A percentile compares a stretch with the other conserved stretches of the same genome.
phyloP scores from a whole-genome alignment of 257 asterid genomes.

The Salvia miltiorrhiza region DNA sequence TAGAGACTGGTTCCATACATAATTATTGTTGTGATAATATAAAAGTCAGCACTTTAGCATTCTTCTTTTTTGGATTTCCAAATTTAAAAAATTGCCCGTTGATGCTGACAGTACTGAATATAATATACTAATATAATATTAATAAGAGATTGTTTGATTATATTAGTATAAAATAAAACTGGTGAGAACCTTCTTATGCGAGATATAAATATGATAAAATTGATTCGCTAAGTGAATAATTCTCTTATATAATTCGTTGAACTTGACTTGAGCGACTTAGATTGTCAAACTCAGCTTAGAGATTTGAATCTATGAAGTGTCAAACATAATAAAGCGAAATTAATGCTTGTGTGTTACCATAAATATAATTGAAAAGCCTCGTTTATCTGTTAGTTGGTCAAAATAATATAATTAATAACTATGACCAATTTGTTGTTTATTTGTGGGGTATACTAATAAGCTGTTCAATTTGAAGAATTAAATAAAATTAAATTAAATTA shows the following conservation, averaged over 20 bases:
- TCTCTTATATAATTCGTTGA: background rate
- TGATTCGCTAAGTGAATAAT: background rate
- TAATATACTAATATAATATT: background rate
- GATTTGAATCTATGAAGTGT: background rate
- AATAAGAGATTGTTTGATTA: background rate
- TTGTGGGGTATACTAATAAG: background rate
- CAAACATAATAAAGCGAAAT: background rate
- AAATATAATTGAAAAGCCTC: background rate
- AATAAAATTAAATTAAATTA: no score
- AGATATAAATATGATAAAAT: background rate
- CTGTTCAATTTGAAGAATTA: no score
- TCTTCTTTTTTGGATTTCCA: background rate
- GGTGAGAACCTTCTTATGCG: background rate
- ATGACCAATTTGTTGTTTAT: background rate
- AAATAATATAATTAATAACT: background rate
- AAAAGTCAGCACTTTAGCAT: background rate
- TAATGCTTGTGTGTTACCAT: slow-evolving; percentile 12
- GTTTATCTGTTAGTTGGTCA: background rate
- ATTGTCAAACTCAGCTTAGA: background rate
- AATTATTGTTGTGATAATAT: background rate
- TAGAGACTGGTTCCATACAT: no score
- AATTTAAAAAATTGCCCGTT: background rate
- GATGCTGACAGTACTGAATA: slow-evolving; percentile 7
- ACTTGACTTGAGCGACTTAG: background rate
- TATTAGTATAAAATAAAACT: background rate